Base-by-base conservation (phyloP, 148 eudicot genomes). In the Salicornia ramosissima region DNA sequence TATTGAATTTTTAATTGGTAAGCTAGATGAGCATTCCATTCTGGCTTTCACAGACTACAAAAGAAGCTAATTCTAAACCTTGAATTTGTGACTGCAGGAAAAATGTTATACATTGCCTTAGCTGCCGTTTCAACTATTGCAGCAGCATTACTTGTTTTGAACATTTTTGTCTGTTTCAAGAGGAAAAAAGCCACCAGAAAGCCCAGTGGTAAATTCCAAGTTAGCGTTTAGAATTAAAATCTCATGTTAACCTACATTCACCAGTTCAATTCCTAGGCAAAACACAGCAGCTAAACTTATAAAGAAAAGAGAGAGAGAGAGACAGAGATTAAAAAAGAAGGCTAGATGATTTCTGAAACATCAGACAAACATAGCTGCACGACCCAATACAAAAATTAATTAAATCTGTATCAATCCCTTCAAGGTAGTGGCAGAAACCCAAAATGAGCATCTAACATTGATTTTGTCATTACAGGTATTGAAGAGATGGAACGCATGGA, bases 401-500 rank as follows among this genome's bases (percentile, higher is more conserved):
- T n/a, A 13, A 43, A 70, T 28, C 26, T 28, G 42, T 18, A 36
- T 5, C 29, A 10, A 19, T 56, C 5, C 16, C 8, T 9, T 7
- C 31, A 59, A 45, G 4, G 0, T 28, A 49, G 6, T 34, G 25
- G 5, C 24, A 24, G 9, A n/a, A 14, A 8, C 1, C 53, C 22
- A 28, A 61, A 36, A 14, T 14, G 18, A 54, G 39, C 25, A 24
- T 46, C n/a, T 12, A 7, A 9, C 25, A 7, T 15, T 26, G 43
- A 39, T 34, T 64, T 10, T 16, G 14, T 26, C 0, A 29, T 19
- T 70, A 46, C 74, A 75, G 79, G 74, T 15, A 50, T 75, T 11
- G 65, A 69, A 63, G 74, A 75, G 51, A 69, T 75, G 16, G 74
- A 69, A 64, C 69, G 65, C 47, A 75, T 69, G 79, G 79, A 75